These are phyloP conservation scores for Cyclotella cryptica DNA, from an alignment of 108 stramenopile genomes.

Conservation along the genomic window DNA sequence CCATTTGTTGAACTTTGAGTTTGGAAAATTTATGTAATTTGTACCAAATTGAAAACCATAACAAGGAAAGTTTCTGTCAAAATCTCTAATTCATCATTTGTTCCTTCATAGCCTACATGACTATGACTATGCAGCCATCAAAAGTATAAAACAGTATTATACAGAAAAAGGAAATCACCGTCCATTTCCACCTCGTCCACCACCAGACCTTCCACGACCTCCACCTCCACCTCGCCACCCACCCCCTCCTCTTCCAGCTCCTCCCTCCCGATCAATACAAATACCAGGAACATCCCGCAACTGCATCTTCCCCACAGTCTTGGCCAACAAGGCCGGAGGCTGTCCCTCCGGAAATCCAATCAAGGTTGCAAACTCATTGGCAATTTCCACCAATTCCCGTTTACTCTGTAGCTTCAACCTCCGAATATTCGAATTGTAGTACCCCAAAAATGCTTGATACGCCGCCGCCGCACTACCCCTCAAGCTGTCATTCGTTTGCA, in stretches of 20 bases:
- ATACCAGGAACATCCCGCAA: slow-evolving; percentile 76
- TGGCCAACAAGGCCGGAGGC: slow-evolving; percentile 69
- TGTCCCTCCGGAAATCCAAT: slow-evolving; percentile 63
- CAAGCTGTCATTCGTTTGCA: slow-evolving; percentile 19
- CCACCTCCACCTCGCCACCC: background rate
- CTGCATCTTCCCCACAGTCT: slow-evolving; percentile 91
- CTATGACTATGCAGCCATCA: too few relatives aligned
- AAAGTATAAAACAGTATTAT: too few relatives aligned
- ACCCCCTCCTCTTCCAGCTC: background rate
- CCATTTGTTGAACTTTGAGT: too few relatives aligned
- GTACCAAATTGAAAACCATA: too few relatives aligned
- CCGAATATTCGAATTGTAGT: slow-evolving; percentile 81
- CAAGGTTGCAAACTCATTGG: slow-evolving; percentile 57
- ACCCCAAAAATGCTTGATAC: slow-evolving; percentile 86
- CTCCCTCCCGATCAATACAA: slow-evolving; percentile 39
- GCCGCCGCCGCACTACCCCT: slow-evolving; percentile 49
- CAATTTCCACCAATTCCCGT: slow-evolving; percentile 57
- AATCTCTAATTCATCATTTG: too few relatives aligned
- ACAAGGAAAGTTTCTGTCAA: too few relatives aligned
- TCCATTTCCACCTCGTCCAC: background rate
- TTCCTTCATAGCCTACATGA: too few relatives aligned
- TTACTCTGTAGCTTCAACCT: slow-evolving; percentile 54
- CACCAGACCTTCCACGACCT: background rate
- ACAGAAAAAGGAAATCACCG: too few relatives aligned
- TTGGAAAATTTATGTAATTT: too few relatives aligned